Evolutionary conservation across 257 asterid genomes (phyloP).

Genomic region (Petunia axillaris): DNA sequence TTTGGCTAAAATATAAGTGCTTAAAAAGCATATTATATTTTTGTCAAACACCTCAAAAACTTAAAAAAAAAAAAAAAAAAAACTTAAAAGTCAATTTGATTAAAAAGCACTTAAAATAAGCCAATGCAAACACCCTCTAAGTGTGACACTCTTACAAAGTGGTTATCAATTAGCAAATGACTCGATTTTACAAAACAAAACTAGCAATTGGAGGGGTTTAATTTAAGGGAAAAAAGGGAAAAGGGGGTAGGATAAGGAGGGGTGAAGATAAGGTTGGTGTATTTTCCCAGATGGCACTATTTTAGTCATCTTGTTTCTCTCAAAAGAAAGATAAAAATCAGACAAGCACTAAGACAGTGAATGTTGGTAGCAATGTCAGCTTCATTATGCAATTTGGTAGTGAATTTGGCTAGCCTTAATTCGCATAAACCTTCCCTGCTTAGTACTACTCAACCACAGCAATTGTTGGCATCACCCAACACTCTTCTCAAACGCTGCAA

Average conservation of each 20-base stretch:
- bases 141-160: too few relatives aligned
- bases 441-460: conserved; percentile 39
- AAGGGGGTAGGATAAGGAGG: not conserved
- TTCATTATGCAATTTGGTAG: conserved; percentile 45
- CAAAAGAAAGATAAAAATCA: not conserved
- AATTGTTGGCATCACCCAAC: conserved; percentile 42
- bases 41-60: too few relatives aligned
- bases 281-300: not conserved
- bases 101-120: too few relatives aligned
- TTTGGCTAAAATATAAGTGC: too few relatives aligned
- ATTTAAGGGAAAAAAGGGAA: too few relatives aligned
- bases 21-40: too few relatives aligned
- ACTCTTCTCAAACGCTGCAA: conserved; percentile 31
- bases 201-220: too few relatives aligned
- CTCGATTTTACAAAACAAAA: too few relatives aligned
- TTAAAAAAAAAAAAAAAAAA: too few relatives aligned
- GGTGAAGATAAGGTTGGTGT: conserved; percentile 7
- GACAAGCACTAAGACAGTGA: not conserved
- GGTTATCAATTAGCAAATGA: too few relatives aligned
- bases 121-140: too few relatives aligned
- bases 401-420: conserved; percentile 43
- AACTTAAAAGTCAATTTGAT: too few relatives aligned
- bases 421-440: conserved; percentile 47
- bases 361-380: conserved; percentile 57
- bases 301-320: not conserved